These are phyloP conservation scores for Fistulina hepatica DNA, from an alignment of 1,284 basidiomycete genomes.

Conservation along the genomic window DNA sequence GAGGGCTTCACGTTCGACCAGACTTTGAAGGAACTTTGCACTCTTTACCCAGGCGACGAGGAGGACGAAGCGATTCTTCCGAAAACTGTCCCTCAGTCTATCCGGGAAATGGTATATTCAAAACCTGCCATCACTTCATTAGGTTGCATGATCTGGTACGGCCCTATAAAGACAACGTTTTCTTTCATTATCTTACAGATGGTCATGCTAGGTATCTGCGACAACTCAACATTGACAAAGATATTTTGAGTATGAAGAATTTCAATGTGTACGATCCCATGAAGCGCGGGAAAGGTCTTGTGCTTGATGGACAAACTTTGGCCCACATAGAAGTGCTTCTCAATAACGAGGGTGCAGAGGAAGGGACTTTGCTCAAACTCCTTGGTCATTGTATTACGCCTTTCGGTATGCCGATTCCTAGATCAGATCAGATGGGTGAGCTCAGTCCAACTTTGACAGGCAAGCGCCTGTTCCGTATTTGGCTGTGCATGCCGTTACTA, in stretches of 20 bases:
- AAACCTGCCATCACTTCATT: constrained; percentile 70
- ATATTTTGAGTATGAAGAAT: constrained; percentile 86
- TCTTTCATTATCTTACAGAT: background rate
- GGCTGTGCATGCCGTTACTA: constrained; percentile 84
- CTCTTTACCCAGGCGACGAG: constrained; percentile 52
- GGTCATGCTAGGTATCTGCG: constrained; percentile 60
- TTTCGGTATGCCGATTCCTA: constrained; percentile 48
- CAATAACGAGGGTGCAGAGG: constrained; percentile 86
- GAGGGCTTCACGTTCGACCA: constrained; percentile 74
- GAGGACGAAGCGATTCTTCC: constrained; percentile 43
- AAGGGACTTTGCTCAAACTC: constrained; percentile 77
- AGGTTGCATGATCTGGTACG: constrained; percentile 84
- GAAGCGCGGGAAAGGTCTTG: constrained; percentile 71
- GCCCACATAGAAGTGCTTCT: constrained; percentile 89
- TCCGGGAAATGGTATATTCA: constrained; percentile 60
- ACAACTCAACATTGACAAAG: constrained; percentile 88
- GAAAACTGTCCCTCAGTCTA: constrained; percentile 57
- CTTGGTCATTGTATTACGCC: constrained; percentile 83
- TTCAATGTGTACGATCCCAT: constrained; percentile 96
- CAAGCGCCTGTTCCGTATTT: constrained; percentile 87
- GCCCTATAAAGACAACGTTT: constrained; percentile 14
- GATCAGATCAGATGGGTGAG: constrained; percentile 5
- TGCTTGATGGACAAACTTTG: constrained; percentile 88
- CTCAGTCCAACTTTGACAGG: constrained; percentile 32
- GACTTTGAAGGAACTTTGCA: constrained; percentile 61